Evolutionary conservation across 2,329 filamentous ascomycete species (phyloP).

Genomic region (Biscogniauxia mediterranea): DNA sequence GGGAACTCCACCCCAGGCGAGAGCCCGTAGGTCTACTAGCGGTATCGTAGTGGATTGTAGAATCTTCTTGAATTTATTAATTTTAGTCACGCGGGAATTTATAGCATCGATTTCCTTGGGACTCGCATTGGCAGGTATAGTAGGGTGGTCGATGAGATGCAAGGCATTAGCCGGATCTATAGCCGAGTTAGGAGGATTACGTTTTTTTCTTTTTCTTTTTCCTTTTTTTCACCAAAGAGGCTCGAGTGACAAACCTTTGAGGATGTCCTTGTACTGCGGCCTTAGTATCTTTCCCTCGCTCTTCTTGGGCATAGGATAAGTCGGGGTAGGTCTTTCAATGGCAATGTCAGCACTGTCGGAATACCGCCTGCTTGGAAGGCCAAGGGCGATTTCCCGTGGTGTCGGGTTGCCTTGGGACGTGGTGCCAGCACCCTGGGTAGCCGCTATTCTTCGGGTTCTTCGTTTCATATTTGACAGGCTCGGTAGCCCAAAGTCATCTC

Average conservation of each 20-base stretch:
- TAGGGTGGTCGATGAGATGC: conserved; percentile 87
- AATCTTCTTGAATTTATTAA: conserved; percentile 98
- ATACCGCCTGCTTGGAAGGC: conserved; percentile 53
- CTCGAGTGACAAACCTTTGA: conserved; percentile 54
- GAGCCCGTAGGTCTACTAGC: conserved; percentile 74
- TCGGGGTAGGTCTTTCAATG: conserved; percentile 77
- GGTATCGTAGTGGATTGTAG: conserved; percentile 89
- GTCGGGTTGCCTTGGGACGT: conserved; percentile 33
- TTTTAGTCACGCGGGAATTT: conserved; percentile 83
- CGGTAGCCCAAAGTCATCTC: conserved; percentile 92
- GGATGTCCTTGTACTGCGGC: conserved; percentile 95
- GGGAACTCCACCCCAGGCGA: conserved; percentile 92
- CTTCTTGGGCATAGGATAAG: conserved; percentile 86
- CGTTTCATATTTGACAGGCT: conserved; percentile 90
- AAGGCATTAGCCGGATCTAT: conserved; percentile 84
- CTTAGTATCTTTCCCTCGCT: conserved; percentile 92
- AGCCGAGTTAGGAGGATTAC: conserved; percentile 4
- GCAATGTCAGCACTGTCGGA: conserved; percentile 93
- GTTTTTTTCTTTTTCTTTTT: too few relatives aligned
- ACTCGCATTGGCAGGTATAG: conserved; percentile 68
- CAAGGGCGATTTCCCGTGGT: conserved; percentile 38
- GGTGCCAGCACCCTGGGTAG: conserved; percentile 39
- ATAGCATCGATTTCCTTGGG: conserved; percentile 84
- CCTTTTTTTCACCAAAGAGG: not conserved
- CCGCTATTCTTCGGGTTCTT: conserved; percentile 56